Base-by-base conservation (phyloP, 345 rosid genomes). In the Melaleuca quinquenervia region DNA sequence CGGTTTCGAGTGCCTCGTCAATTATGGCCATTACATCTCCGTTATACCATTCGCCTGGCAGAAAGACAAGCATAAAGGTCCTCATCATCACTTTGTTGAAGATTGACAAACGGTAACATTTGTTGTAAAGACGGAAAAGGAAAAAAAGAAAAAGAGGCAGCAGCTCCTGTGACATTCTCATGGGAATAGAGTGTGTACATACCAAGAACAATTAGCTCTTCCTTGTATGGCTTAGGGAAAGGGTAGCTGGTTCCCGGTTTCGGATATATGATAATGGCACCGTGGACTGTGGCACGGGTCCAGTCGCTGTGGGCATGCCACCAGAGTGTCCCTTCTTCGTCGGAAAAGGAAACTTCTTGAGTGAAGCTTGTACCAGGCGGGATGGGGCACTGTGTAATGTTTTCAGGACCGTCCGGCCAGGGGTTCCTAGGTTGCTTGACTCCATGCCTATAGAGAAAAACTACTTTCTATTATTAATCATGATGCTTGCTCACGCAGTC, bases 261-360 rank as follows among this genome's bases (percentile, higher is more conserved):
- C 29, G 90, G 90, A 21, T 55, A 62, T 11, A 89, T 52, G 21
- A 85, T 27, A n/a, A 89, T 85, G 78, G 93, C 88, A 3, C 92
- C 91, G n/a, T 92, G 91, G 11, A 92, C 90, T 0, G 94, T 92
- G 45, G 91, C 92, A 26, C 93, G 84, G 5, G 89, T 15, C 93
- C 93, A 91, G 53, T 91, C 93, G 16, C 93, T 90, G 54, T 92
- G 94, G 3, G 93, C 93, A 82, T 91, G 93, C 93, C 92, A 91
- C 93, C 93, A 89, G 0, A 91, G 84, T 6, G 93, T 90, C 12
- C 92, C 92, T 86, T 89, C 92, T 62, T 91, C 92, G 0, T 36
- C 26, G 1, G 86, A 52, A 32, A 92, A 84, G 11, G 85, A 86
- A 29, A 92, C 29, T 82, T 86, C 76, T 2, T 92, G 88, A 11